A percentile compares a stretch with the other conserved stretches of the same genome.
Evolutionary conservation across 208 protist genomes (phyloP).

Genomic region (Crithidia thermophila): DNA sequence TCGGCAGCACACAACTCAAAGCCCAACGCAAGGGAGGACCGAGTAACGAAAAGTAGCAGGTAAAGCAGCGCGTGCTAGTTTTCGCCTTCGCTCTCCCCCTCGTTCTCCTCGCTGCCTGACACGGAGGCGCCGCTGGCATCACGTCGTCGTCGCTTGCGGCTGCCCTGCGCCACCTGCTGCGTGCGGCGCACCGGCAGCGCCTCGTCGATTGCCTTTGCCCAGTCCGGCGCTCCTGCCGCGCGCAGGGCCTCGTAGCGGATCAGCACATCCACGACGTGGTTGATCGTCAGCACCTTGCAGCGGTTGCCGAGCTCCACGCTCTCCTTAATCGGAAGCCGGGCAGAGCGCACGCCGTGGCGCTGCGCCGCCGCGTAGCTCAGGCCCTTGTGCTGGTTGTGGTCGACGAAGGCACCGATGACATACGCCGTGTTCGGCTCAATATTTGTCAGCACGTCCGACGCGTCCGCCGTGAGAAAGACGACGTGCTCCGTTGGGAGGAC

Average conservation of each 20-base stretch:
- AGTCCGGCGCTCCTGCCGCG: slow-evolving; percentile 39
- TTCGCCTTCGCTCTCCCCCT: neutral
- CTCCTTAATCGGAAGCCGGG: slow-evolving; percentile 81
- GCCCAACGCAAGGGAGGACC: no score
- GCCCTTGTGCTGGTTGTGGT: slow-evolving; percentile 87
- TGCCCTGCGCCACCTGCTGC: slow-evolving; percentile 39
- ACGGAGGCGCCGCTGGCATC: neutral
- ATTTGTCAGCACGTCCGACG: slow-evolving; percentile 55
- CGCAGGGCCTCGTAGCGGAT: slow-evolving; percentile 45
- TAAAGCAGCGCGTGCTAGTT: no score
- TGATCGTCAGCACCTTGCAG: slow-evolving; percentile 91
- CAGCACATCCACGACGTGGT: slow-evolving; percentile 85
- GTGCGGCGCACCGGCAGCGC: slow-evolving; percentile 73
- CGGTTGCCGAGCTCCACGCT: slow-evolving; percentile 82
- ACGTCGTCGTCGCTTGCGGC: slow-evolving; percentile 31
- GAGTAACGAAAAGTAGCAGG: no score
- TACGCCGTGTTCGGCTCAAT: slow-evolving; percentile 71
- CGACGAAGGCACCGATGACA: slow-evolving; percentile 89
- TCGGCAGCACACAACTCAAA: no score
- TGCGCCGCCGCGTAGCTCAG: slow-evolving; percentile 58
- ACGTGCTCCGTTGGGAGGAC: slow-evolving; percentile 48
- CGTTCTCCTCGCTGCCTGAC: neutral
- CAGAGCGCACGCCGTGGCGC: slow-evolving; percentile 69
- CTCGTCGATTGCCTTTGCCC: slow-evolving; percentile 60
- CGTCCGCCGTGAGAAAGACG: slow-evolving; percentile 83